Evolutionary conservation across 129 eudicot genomes (phyloP), one percentile per base, ranked within the genome.

Genomic region (Silybum marianum): DNA sequence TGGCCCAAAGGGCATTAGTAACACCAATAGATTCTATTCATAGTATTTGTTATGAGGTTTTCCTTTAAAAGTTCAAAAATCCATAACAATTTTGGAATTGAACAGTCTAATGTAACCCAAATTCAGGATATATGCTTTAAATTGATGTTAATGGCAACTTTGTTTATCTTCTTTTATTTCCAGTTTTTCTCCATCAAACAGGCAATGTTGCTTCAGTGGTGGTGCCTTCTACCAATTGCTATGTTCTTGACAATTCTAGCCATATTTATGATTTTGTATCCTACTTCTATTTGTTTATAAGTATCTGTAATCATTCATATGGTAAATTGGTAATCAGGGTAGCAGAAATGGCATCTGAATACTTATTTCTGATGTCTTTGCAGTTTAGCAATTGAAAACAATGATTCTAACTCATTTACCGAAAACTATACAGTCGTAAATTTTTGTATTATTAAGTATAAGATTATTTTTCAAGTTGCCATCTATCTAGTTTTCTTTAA

Each of bases 201-300:
- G 42, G 60, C 34, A 88, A 84, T 71, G 93, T 85, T 73, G 84
- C 71, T 84, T 85, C 95, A 38, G 89, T 94, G 75, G 95, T 71
- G 79, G 91, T 90, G 10, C 98, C 98, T 36, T 80, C 83, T 71
- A 90, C 95, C 60, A 79, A 54, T 79, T 94, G 98, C 69, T 94
- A 91, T 67, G 97, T 83, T 81, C 77, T 94, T 66, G 98, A 94
- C 73, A 94, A 91, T 76, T 85, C 98, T 85, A 91, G 98, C 51
- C 89, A 80, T 86, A 85, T 94, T 81, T 82, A 88, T 75, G 98
- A 94, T 89, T 94, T 91, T 73, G 98, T 94, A 94, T 94, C 98
- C 97, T 92, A 28, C 62, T 80, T 84, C 9, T 67, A 73, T 74
- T 46, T 67, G 24, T 23, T 65, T 74, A 69, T 0, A 6, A 69